These are phyloP conservation scores for Boletus vinaceobasis DNA, from an alignment of 768 basidiomycete genomes.

Conservation along the genomic window DNA sequence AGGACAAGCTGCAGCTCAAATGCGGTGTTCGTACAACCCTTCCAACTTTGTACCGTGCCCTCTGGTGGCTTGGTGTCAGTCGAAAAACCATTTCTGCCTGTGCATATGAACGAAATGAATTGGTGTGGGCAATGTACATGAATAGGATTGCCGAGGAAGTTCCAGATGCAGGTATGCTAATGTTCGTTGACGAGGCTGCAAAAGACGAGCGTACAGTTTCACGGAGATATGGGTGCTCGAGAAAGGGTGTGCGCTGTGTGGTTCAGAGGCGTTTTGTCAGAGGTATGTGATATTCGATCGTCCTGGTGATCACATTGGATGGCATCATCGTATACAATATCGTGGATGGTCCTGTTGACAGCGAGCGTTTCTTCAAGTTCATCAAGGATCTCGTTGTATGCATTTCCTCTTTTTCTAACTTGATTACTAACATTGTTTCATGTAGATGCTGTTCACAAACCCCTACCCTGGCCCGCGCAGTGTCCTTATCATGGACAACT, in stretches of 20 bases:
- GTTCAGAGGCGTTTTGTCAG: not conserved
- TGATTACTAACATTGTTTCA: too few relatives aligned
- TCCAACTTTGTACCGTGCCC: not conserved
- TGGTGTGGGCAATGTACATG: constrained; percentile 1
- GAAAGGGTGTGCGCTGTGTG: not conserved
- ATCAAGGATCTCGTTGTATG: constrained; percentile 9
- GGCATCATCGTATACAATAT: constrained; percentile 18
- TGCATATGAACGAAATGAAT: constrained; percentile 12
- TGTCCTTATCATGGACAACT: not conserved
- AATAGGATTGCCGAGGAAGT: constrained; percentile 10
- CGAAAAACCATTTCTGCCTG: not conserved
- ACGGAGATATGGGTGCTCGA: not conserved
- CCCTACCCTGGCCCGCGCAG: not conserved
- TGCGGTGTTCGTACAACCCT: not conserved
- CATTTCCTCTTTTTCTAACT: too few relatives aligned
- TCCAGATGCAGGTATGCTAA: constrained; percentile 19
- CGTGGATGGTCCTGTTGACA: constrained; percentile 11
- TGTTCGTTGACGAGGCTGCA: constrained; percentile 22
- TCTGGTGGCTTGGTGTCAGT: not conserved
- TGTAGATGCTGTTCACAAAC: constrained; percentile 2
- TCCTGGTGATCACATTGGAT: constrained; percentile 15
- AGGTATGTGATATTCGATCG: constrained; percentile 9
- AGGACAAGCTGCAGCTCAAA: not conserved
- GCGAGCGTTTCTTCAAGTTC: constrained; percentile 8
- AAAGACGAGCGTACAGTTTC: constrained; percentile 7